A percentile compares a stretch with the other conserved stretches of the same genome.
These are phyloP conservation scores for Suhomyces bolitotheri DNA, from an alignment of 1,139 yeast species.

Conservation along the genomic window DNA sequence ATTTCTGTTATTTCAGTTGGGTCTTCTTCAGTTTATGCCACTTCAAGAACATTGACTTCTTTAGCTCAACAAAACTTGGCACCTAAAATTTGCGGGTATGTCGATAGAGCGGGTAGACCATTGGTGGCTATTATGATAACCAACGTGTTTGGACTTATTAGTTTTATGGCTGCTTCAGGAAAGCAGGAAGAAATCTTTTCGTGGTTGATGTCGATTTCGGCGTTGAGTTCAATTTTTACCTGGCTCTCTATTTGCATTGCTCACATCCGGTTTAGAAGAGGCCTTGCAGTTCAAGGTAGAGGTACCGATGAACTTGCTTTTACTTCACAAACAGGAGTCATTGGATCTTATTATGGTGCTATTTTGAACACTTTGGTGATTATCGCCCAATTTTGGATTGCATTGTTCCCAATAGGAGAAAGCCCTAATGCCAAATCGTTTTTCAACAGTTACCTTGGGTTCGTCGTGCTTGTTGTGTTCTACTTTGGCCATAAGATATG, in stretches of 20 bases:
- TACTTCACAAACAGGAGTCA: constrained; percentile 54
- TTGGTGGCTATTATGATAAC: constrained; percentile 34
- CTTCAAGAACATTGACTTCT: constrained; percentile 28
- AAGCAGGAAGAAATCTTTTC: constrained; percentile 34
- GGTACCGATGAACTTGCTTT: constrained; percentile 54
- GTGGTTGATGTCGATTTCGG: constrained; percentile 43
- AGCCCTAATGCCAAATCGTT: constrained; percentile 37
- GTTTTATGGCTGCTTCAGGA: constrained; percentile 34
- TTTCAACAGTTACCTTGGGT: constrained; percentile 40
- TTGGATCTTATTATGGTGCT: constrained; percentile 54
- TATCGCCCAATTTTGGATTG: constrained; percentile 52
- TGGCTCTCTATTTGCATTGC: constrained; percentile 41
- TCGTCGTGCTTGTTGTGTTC: constrained; percentile 37
- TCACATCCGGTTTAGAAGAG: constrained; percentile 41
- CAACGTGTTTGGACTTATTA: constrained; percentile 29
- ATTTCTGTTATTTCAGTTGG: constrained; percentile 62
- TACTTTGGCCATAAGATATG: constrained; percentile 45
- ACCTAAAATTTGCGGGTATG: constrained; percentile 27
- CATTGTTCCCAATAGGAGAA: constrained; percentile 42
- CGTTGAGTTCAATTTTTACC: constrained; percentile 41
- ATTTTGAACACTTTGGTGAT: constrained; percentile 50
- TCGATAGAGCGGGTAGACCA: constrained; percentile 30
- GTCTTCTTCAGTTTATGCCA: constrained; percentile 29
- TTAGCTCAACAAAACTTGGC: constrained; percentile 29
- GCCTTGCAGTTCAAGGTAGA: constrained; percentile 32